Evolutionary conservation across 2,329 filamentous ascomycete genomes (phyloP).

Genomic region (Bipolaris gigantea): DNA sequence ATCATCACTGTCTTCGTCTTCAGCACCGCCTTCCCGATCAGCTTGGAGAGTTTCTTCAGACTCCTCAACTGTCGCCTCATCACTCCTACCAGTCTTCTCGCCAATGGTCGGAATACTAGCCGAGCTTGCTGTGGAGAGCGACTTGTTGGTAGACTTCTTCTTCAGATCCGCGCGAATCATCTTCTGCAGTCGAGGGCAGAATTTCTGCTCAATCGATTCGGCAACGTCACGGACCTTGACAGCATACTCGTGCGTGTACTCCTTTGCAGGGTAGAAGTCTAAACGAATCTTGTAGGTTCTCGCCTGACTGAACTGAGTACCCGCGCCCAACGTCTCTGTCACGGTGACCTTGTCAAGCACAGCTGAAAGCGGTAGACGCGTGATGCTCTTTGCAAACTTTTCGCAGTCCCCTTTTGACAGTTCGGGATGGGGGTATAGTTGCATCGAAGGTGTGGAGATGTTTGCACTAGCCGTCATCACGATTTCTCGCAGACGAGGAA

Average conservation of each 20-base stretch:
- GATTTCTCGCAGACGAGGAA: conserved; percentile 94
- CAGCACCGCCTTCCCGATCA: conserved; percentile 56
- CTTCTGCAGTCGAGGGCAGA: conserved; percentile 71
- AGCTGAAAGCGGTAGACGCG: conserved; percentile 78
- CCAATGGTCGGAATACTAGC: conserved; percentile 78
- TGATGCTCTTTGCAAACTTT: conserved; percentile 89
- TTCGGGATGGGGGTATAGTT: conserved; percentile 74
- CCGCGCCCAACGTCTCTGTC: conserved; percentile 75
- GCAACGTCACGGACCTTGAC: conserved; percentile 79
- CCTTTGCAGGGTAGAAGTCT: conserved; percentile 78
- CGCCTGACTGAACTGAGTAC: conserved; percentile 67
- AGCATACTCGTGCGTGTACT: conserved; percentile 84
- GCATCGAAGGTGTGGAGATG: conserved; percentile 92
- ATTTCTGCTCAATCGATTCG: conserved; percentile 75
- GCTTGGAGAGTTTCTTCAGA: conserved; percentile 27
- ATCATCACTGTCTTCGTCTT: conserved; percentile 74
- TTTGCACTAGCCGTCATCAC: conserved; percentile 92
- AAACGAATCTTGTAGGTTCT: conserved; percentile 85
- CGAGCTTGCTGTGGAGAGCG: conserved; percentile 52
- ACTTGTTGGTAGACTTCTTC: conserved; percentile 68
- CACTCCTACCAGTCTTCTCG: conserved; percentile 59
- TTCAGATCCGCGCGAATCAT: conserved; percentile 75
- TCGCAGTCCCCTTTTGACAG: conserved; percentile 69
- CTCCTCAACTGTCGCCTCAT: conserved; percentile 53
- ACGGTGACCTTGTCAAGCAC: conserved; percentile 81